Evolutionary conservation across 169 alveolate genomes (phyloP).

Genomic region (Eimeria sp.): DNA sequence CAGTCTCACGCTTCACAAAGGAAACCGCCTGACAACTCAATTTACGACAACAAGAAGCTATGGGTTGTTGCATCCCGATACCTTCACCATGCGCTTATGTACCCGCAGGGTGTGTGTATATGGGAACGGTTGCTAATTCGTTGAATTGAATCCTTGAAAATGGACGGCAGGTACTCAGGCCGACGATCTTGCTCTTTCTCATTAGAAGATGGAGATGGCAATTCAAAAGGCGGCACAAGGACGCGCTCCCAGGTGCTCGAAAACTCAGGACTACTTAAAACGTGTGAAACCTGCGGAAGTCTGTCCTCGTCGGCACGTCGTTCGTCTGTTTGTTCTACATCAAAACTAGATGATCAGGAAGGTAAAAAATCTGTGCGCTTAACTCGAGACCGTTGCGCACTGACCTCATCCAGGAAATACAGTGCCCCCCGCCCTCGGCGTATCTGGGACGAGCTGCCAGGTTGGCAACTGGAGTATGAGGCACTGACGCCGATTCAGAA

Average conservation of each 20-base stretch:
- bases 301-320: neutral
- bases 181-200: neutral
- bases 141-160: neutral
- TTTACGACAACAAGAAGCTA: too few species aligned
- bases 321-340: neutral
- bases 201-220: neutral
- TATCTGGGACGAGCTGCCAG: conserved; percentile 60
- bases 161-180: neutral
- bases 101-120: neutral
- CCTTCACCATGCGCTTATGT: neutral
- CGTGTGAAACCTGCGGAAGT: neutral
- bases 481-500: conserved; percentile 62
- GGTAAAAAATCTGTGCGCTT: neutral
- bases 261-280: neutral
- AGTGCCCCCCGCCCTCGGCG: neutral
- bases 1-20: neutral
- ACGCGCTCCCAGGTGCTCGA: neutral
- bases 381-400: neutral
- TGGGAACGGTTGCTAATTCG: too few species aligned
- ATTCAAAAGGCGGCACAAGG: neutral
- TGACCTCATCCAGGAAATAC: conserved; percentile 9
- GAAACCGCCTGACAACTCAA: too few species aligned
- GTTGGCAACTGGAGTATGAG: conserved; percentile 46
- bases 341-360: neutral
- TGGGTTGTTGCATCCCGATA: neutral